Percentiles rank a stretch among this genome's conserved stretches.
Evolutionary conservation across 352 stramenopile genomes (phyloP).

Genomic region (Pythium oligandrum): DNA sequence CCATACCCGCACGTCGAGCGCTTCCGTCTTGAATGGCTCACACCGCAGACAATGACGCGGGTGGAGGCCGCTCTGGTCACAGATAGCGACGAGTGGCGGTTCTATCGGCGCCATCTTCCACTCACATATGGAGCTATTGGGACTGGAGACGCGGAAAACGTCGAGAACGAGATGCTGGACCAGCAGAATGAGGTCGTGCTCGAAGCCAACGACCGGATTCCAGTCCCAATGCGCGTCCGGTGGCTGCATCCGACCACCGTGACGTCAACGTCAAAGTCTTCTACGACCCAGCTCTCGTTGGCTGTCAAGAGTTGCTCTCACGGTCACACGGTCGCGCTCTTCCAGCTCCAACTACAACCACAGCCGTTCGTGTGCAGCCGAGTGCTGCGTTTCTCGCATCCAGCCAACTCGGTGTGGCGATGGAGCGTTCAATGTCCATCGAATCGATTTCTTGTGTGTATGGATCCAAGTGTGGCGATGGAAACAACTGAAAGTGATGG

Average conservation of each 20-base stretch:
- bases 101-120: conserved; percentile 65
- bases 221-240: conserved; percentile 85
- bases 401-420: conserved; percentile 50
- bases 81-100: conserved; percentile 74
- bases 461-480: conserved; percentile 64
- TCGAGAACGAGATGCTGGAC: conserved; percentile 94
- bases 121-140: conserved; percentile 34
- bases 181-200: conserved; percentile 82
- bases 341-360: conserved; percentile 80
- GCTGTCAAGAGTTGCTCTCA: conserved; percentile 80
- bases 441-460: conserved; percentile 62
- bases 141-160: conserved; percentile 19
- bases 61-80: conserved; percentile 80
- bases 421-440: conserved; percentile 37
- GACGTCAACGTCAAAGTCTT: background rate
- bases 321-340: conserved; percentile 85
- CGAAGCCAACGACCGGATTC: conserved; percentile 75
- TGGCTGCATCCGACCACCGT: conserved; percentile 43
- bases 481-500: conserved; percentile 23
- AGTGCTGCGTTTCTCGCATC: conserved; percentile 65
- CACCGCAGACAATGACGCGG: conserved; percentile 23
- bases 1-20: conserved; percentile 90
- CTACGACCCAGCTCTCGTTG: conserved; percentile 12
- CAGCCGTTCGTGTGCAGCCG: conserved; percentile 84
- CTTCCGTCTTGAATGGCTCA: conserved; percentile 84